A percentile compares a stretch with the other conserved stretches of the same genome.
Conservation (phyloP, 2,329 filamentous ascomycete species). For the Fusarium proliferatum region DNA sequence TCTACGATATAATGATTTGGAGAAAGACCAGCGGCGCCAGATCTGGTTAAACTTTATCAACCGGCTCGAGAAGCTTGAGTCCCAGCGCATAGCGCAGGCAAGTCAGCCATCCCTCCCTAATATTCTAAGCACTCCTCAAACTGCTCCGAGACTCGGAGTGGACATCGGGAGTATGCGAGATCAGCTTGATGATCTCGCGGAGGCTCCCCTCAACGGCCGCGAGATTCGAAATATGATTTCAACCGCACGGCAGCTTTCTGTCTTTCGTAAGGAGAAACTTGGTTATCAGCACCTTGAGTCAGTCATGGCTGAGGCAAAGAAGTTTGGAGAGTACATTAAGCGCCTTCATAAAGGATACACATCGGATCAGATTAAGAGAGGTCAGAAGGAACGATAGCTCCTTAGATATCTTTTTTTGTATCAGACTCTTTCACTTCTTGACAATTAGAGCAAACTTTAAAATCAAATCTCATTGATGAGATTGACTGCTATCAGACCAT, state of each 20-base stretch:
- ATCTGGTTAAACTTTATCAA: neutral
- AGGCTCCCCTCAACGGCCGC: neutral
- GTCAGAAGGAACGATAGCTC: neutral
- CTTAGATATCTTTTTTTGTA: too few relatives aligned
- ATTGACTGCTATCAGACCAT: too few relatives aligned
- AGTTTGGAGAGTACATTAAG: neutral
- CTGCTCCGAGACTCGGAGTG: neutral
- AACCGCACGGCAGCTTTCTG: neutral
- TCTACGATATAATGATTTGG: neutral
- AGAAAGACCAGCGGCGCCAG: rapidly evolving
- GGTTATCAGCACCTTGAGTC: neutral
- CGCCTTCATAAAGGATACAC: neutral
- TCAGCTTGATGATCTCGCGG: neutral
- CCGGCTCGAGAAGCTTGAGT: neutral
- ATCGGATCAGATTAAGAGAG: neutral
- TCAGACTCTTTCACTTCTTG: too few relatives aligned
- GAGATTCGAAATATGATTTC: neutral
- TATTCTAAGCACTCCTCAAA: rapidly evolving
- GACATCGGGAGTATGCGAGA: neutral
- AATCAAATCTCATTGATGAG: too few relatives aligned
- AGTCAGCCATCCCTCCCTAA: rapidly evolving
- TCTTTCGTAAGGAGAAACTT: neutral
- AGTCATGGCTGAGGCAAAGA: neutral
- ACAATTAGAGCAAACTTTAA: too few relatives aligned
- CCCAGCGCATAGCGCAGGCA: rapidly evolving